Evolutionary conservation across 371 early-diverging fungal genomes (phyloP).

Genomic region (Mucor sp.): DNA sequence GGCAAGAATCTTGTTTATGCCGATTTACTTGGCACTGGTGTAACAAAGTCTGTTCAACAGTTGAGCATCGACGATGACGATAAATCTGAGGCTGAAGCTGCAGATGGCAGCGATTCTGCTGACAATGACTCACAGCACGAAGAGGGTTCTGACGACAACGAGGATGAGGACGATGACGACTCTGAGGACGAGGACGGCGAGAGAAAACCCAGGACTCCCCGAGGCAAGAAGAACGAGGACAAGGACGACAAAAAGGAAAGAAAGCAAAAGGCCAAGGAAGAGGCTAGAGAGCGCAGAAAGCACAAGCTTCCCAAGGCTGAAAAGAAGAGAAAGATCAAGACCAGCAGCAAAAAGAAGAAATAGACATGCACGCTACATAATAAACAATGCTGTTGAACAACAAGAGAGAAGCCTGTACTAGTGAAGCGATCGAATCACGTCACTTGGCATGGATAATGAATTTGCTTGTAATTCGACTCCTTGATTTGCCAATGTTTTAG

Average conservation of each 20-base stretch:
- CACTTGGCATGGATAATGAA: not conserved
- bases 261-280: conserved; percentile 87
- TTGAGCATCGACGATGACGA: conserved; percentile 15
- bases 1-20: conserved; percentile 64
- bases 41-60: conserved; percentile 17
- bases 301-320: conserved; percentile 94
- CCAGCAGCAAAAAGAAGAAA: conserved; percentile 59
- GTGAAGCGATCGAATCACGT: not conserved
- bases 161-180: conserved; percentile 40
- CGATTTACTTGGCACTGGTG: conserved; percentile 42
- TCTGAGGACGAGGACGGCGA: conserved; percentile 49
- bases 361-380: not conserved
- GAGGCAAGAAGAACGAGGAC: conserved; percentile 81
- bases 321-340: conserved; percentile 88
- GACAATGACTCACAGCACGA: conserved; percentile 34
- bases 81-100: conserved; percentile 44
- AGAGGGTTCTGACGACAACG: conserved; percentile 23
- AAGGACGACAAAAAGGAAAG: conserved; percentile 87
- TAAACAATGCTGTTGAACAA: not conserved
- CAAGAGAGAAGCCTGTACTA: too few species aligned
- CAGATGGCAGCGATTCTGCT: conserved; percentile 19
- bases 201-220: conserved; percentile 29
- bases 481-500: not conserved
- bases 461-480: not conserved
- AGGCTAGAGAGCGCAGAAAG: conserved; percentile 88